A percentile compares a stretch with the other conserved stretches of the same genome.
phyloP scores from a whole-genome alignment of 2,329 filamentous ascomycete species.

The Cladosporium cucumerinum region DNA sequence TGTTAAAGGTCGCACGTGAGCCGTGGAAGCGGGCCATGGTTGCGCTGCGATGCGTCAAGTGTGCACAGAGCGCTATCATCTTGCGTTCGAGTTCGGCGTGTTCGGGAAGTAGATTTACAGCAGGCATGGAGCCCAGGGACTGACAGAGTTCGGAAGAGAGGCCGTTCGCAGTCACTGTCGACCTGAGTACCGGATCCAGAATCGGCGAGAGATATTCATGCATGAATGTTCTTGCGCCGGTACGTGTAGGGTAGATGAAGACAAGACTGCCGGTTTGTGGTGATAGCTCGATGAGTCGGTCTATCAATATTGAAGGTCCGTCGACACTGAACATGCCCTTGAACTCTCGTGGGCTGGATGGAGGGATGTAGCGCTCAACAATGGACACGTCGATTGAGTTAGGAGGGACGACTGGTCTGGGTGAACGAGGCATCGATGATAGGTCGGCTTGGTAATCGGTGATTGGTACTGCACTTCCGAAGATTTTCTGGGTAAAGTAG shows the following conservation, averaged over 20 bases:
- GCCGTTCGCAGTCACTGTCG: slow-evolving; percentile 57
- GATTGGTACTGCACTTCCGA: slow-evolving; percentile 60
- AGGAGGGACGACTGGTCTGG: slow-evolving; percentile 58
- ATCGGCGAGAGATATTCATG: slow-evolving; percentile 59
- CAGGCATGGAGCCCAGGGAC: slow-evolving; percentile 52
- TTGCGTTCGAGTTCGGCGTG: slow-evolving; percentile 42
- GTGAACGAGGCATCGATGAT: slow-evolving; percentile 49
- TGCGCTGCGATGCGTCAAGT: slow-evolving; percentile 27
- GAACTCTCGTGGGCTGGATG: slow-evolving; percentile 57
- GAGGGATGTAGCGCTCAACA: slow-evolving; percentile 64
- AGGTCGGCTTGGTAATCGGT: slow-evolving; percentile 56
- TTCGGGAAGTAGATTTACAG: slow-evolving; percentile 53
- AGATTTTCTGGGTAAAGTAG: slow-evolving; percentile 61
- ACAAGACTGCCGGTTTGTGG: slow-evolving; percentile 55
- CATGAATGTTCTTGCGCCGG: slow-evolving; percentile 57
- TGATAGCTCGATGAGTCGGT: slow-evolving; percentile 59
- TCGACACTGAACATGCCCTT: slow-evolving; percentile 54
- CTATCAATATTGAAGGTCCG: slow-evolving; percentile 57
- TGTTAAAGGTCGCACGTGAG: slow-evolving; percentile 35
- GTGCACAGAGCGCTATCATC: slow-evolving; percentile 26
- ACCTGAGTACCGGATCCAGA: slow-evolving; percentile 58
- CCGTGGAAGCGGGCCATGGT: slow-evolving; percentile 32
- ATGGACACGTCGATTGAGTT: slow-evolving; percentile 59
- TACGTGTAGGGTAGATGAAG: slow-evolving; percentile 60
- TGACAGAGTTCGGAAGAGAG: slow-evolving; percentile 56